Evolutionary conservation across 2,329 filamentous ascomycete species (phyloP).

Genomic region (Diplodia sapinea): DNA sequence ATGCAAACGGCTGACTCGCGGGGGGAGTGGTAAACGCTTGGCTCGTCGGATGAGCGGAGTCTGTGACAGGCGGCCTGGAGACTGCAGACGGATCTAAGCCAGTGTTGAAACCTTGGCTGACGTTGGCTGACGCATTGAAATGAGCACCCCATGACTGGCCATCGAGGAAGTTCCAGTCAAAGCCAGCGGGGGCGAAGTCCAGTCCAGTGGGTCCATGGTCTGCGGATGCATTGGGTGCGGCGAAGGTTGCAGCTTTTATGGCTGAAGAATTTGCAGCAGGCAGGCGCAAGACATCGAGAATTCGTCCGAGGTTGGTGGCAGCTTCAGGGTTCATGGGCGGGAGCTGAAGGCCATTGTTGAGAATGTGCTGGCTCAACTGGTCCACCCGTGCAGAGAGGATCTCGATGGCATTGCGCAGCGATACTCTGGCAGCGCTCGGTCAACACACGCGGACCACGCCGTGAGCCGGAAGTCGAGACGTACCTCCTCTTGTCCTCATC

Average conservation of each 20-base stretch:
- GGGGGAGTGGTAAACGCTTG: conserved; percentile 22
- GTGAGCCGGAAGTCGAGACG: not conserved
- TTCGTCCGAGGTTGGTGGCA: conserved; percentile 20
- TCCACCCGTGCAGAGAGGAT: conserved; percentile 28
- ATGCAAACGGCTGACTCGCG: conserved; percentile 12
- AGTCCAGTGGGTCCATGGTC: conserved; percentile 23
- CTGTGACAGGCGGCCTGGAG: conserved; percentile 13
- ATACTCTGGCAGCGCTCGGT: conserved; percentile 15
- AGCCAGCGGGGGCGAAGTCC: conserved; percentile 29
- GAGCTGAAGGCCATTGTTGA: conserved; percentile 29
- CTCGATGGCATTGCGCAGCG: conserved; percentile 31
- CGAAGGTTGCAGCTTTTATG: conserved; percentile 12
- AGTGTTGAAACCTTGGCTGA: conserved; percentile 23
- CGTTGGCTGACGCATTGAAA: conserved; percentile 2
- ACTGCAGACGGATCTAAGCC: conserved; percentile 19
- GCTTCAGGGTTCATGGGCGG: conserved; percentile 28
- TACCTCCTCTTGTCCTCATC: conserved; percentile 32
- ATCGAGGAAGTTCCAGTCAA: conserved; percentile 31
- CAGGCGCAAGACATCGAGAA: conserved; percentile 28
- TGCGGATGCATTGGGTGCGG: conserved; percentile 6
- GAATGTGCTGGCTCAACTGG: conserved; percentile 30
- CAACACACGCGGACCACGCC: not conserved
- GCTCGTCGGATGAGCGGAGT: conserved; percentile 14
- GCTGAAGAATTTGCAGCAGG: conserved; percentile 25
- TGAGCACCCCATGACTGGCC: conserved; percentile 19